These are phyloP conservation scores for Sporopachydermia quercuum DNA, from an alignment of 805 yeast genomes.

Conservation along the genomic window DNA sequence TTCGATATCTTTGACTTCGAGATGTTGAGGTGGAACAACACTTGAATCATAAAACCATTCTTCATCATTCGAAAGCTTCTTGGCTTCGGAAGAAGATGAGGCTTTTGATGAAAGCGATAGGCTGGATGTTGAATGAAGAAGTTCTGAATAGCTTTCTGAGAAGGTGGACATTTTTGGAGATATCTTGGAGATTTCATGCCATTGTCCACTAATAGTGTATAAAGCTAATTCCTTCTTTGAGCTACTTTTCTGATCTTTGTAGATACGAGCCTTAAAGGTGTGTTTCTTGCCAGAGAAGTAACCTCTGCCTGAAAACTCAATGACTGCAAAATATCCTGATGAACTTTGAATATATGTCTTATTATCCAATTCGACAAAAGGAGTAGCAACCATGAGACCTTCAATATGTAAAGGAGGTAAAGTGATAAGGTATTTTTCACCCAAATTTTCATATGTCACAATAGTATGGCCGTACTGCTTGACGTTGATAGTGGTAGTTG, in stretches of 20 bases:
- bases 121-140: constrained; percentile 13
- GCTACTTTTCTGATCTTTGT: constrained; percentile 32
- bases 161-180: constrained; percentile 36
- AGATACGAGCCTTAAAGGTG: constrained; percentile 76
- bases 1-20: constrained; percentile 67
- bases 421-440: constrained; percentile 66
- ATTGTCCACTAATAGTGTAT: constrained; percentile 77
- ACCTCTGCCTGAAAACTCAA: constrained; percentile 86
- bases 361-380: constrained; percentile 90
- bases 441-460: constrained; percentile 42
- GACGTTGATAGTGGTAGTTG: constrained; percentile 63
- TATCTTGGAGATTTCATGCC: constrained; percentile 69
- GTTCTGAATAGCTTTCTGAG: constrained; percentile 14
- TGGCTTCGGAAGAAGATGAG: constrained; percentile 8
- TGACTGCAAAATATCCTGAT: constrained; percentile 53
- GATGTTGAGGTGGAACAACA: constrained; percentile 32
- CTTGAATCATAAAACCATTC: constrained; percentile 52
- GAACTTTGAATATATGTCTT: constrained; percentile 73
- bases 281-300: constrained; percentile 93
- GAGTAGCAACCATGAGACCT: constrained; percentile 81
- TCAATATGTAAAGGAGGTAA: constrained; percentile 91
- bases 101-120: constrained; percentile 12
- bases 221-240: constrained; percentile 43
- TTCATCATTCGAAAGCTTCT: constrained; percentile 25
- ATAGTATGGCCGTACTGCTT: constrained; percentile 90